Evolutionary conservation across 2,329 filamentous ascomycete genomes (phyloP), one percentile per base, ranked within the genome.

Genomic region (Phaeomoniella chlamydospora): DNA sequence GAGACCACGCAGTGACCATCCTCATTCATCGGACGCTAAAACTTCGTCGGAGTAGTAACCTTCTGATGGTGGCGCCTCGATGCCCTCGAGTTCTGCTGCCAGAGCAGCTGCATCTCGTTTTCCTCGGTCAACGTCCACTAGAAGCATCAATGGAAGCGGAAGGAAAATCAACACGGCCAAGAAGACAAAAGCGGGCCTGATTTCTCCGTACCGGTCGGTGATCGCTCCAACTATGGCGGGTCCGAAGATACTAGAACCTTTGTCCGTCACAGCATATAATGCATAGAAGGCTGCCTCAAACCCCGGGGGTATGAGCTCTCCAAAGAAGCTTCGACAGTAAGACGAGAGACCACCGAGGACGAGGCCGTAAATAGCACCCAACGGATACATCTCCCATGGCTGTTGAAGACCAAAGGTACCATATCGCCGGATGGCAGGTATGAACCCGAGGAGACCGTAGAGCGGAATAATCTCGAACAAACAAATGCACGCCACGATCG

Each of bases 241-340:
- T 0, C 90, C 90, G 56, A 98, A 94, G 2, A 96, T 68, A 52
- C 83, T 92, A 15, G 82, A 90, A 1, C 88, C 87, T 57, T 98
- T 98, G 56, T 98, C 90, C 2, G 90, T 96, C 43, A 96, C 94
- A 22, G 90, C 90, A 53, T 96, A 98, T 2, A 98, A 67, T 0
- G 88, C 87, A 53, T 93, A 98, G 53, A 98, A 98, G 0, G 88
- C 87, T 0, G 90, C 87, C 58, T 98, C 90, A 18, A 81, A 92
- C 3, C 90, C 90, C 0, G 85, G 84, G 2, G 90, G 90, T 37
- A 98, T 93, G 38, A 98, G 68, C 56, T 96, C 87, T 29, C 86
- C 87, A 52, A 84, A 98, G 3, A 98, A 68, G 41, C 83, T 87
- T 30, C 90, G 79, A 53, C 90, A 96, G 57, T 96, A 94, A 15